Conservation (phyloP, 2,329 filamentous ascomycete species). For the Diplodia seriata region DNA sequence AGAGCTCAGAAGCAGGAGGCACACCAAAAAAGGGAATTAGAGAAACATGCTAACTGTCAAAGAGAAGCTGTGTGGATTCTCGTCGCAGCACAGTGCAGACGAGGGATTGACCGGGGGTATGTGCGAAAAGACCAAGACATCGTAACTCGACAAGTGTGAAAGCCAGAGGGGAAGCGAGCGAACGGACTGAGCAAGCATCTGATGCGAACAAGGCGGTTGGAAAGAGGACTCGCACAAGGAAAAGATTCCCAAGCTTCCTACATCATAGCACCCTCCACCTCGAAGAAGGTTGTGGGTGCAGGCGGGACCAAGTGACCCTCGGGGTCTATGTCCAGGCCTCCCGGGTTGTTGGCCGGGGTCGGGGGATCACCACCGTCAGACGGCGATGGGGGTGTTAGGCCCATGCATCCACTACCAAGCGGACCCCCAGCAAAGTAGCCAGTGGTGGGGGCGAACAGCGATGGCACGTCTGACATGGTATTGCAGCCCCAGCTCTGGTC, state of each 20-base stretch:
- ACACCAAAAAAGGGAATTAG: not conserved
- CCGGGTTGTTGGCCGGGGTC: slow-evolving; percentile 14
- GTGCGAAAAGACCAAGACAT: not conserved
- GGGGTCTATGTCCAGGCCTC: slow-evolving; percentile 13
- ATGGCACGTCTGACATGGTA: slow-evolving; percentile 3
- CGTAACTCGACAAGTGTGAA: too few relatives aligned
- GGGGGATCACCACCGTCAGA: slow-evolving; percentile 3
- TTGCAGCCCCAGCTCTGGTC: slow-evolving; percentile 12
- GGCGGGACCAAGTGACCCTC: slow-evolving; percentile 7
- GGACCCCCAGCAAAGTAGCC: not conserved
- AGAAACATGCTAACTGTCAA: not conserved
- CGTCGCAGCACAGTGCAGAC: not conserved
- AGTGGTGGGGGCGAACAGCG: not conserved
- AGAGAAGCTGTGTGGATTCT: not conserved
- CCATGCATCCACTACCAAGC: not conserved
- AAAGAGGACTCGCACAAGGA: not conserved
- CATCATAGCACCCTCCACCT: slow-evolving; percentile 8
- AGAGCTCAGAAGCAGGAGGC: not conserved
- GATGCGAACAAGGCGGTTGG: not conserved
- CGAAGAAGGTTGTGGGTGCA: not conserved
- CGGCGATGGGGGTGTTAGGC: not conserved
- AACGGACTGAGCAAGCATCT: too few relatives aligned
- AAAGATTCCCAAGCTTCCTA: not conserved
- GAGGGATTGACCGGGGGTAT: not conserved
- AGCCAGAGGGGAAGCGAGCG: too few relatives aligned